These are phyloP conservation scores for Wakefieldia striispora DNA, from an alignment of 768 basidiomycete genomes.

Conservation along the genomic window DNA sequence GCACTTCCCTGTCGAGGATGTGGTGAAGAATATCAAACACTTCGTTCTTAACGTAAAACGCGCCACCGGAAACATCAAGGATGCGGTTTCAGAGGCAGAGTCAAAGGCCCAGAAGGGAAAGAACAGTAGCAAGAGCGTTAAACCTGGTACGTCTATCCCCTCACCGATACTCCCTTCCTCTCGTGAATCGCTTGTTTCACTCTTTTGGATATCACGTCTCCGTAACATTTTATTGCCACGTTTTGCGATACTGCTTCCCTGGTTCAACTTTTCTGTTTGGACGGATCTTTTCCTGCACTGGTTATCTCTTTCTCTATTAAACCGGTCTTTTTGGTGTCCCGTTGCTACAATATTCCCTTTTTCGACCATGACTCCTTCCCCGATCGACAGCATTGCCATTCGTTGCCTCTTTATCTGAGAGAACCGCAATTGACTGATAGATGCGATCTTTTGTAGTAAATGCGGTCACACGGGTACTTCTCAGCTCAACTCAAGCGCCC, in stretches of 20 bases:
- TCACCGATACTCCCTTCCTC: neutral
- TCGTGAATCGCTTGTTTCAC: neutral
- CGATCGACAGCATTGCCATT: constrained; percentile 13
- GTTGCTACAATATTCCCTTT: constrained; percentile 3
- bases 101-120: constrained; percentile 41
- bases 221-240: neutral
- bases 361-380: constrained; percentile 1
- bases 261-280: neutral
- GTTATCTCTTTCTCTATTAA: neutral
- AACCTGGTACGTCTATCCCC: constrained; percentile 39
- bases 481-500: constrained; percentile 87
- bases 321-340: neutral
- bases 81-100: constrained; percentile 37
- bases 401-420: neutral
- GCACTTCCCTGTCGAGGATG: constrained; percentile 70
- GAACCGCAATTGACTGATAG: constrained; percentile 12
- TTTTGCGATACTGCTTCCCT: neutral
- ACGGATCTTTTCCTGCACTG: neutral
- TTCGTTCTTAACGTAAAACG: constrained; percentile 74
- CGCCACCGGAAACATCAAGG: constrained; percentile 68
- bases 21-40: constrained; percentile 74
- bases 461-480: constrained; percentile 73
- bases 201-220: neutral
- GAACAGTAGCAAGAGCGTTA: constrained; percentile 37
- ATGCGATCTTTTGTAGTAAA: constrained; percentile 46